Base-by-base conservation (phyloP, 495 filamentous ascomycete genomes). In the Chlorociboria aeruginascens region DNA sequence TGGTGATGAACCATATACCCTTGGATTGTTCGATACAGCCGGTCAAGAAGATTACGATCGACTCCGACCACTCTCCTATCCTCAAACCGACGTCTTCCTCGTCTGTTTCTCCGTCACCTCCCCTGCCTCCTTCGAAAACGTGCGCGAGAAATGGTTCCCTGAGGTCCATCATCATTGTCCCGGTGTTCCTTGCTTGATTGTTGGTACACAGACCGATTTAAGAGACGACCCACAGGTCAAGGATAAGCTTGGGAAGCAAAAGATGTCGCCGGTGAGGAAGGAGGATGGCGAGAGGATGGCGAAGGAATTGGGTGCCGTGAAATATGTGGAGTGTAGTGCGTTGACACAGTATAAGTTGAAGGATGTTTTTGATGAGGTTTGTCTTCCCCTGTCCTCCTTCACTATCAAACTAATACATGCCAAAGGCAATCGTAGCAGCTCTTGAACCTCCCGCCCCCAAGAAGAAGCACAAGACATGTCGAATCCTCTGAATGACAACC, bases 1-100 rank as follows among this genome's bases (percentile, higher is more conserved):
- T 64, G 92, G 92, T 49, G 92, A 98, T 66, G 92, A 98, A 67
- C 92, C 92, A 20, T 97, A 98, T 61, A 98, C 92, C 8, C 77
- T 98, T 34, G 92, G 92, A 30, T 77, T 98, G 7, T 98, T 98
- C 61, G 92, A 98, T 81, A 98, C 92, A 30, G 92, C 92, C 43
- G 92, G 92, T 58, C 92, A 98, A 73, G 92, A 98, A 71, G 92
- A 98, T 80, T 97, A 98, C 66, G 92, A 98, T 68, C 86, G 92
- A 49, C 80, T 98, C 36, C 86, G 92, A 33, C 92, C 92, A 12
- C 76, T 97, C 48, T 97, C 92, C 43, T 98, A 98, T 60, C 92
- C 92, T 0, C 92, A 98, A 68, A 98, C 92, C 54, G 92, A 98
- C 63, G 92, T 98, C 42, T 98, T 98, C 69, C 79, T 98, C 35